These are phyloP conservation scores for Cryptosporidium meleagridis DNA, from an alignment of 169 alveolate genomes.

Conservation along the genomic window DNA sequence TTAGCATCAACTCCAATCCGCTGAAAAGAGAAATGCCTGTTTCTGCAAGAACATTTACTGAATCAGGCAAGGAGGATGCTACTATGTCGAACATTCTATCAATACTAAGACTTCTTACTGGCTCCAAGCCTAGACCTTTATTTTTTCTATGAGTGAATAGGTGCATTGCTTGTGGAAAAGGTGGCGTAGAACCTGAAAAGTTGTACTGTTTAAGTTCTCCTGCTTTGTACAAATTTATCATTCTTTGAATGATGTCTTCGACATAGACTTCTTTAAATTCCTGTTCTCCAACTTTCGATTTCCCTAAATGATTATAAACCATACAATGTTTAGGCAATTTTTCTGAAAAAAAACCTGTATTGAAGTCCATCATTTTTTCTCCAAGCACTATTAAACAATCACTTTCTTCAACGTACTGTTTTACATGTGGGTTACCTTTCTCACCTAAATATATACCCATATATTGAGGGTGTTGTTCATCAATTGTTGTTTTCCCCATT, in stretches of 20 bases:
- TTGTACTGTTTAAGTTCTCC: slow-evolving; percentile 34
- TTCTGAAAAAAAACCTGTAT: slow-evolving; percentile 79
- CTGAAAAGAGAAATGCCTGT: slow-evolving; percentile 77
- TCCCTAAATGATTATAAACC: slow-evolving; percentile 43
- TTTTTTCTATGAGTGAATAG: slow-evolving; percentile 43
- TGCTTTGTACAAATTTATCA: slow-evolving; percentile 38
- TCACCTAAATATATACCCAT: slow-evolving; percentile 78
- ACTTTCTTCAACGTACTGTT: slow-evolving; percentile 70
- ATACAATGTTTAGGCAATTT: slow-evolving; percentile 39
- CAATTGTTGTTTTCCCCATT: slow-evolving; percentile 74
- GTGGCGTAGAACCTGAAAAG: slow-evolving; percentile 58
- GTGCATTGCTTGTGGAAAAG: slow-evolving; percentile 71
- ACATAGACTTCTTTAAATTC: slow-evolving; percentile 62
- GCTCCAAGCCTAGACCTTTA: slow-evolving; percentile 53
- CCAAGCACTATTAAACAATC: slow-evolving; percentile 79
- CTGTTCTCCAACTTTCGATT: slow-evolving; percentile 22
- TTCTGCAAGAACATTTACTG: slow-evolving; percentile 76
- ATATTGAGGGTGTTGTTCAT: slow-evolving; percentile 77
- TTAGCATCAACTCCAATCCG: slow-evolving; percentile 75
- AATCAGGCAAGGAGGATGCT: slow-evolving; percentile 73
- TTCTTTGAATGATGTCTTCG: slow-evolving; percentile 38
- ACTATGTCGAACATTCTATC: slow-evolving; percentile 76
- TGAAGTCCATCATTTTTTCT: slow-evolving; percentile 79
- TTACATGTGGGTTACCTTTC: slow-evolving; percentile 71
- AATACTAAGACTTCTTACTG: slow-evolving; percentile 41